Conservation (phyloP, 345 rosid species). For the Durio zibethinus region DNA sequence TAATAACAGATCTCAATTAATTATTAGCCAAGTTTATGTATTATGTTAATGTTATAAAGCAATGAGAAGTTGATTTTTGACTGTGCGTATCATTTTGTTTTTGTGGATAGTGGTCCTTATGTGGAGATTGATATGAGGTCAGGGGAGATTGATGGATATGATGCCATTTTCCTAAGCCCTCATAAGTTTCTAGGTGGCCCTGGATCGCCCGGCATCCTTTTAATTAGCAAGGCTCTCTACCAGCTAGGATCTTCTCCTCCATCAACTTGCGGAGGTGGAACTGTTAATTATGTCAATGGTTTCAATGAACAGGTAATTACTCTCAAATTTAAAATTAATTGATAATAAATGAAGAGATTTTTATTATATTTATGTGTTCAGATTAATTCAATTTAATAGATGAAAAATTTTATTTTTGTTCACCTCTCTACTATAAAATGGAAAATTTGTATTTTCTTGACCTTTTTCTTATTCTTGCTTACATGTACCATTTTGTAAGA, state of each 20-base stretch:
- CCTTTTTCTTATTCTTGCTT: too few species aligned
- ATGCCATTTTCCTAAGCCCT: slow-evolving; percentile 50
- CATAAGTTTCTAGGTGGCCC: slow-evolving; percentile 69
- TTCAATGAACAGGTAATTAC: slow-evolving; percentile 43
- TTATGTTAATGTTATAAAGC: neutral
- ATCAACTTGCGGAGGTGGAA: slow-evolving; percentile 66
- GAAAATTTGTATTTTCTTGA: too few species aligned
- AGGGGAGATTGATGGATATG: slow-evolving; percentile 50
- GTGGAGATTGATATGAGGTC: slow-evolving; percentile 54
- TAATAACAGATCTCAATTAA: too few species aligned
- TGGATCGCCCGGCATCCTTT: slow-evolving; percentile 53
- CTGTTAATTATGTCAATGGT: slow-evolving; percentile 54
- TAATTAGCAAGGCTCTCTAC: slow-evolving; percentile 48
- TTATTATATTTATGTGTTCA: too few species aligned
- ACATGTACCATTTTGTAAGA: neutral
- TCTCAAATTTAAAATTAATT: too few species aligned
- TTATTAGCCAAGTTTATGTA: too few species aligned
- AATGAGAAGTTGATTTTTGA: neutral
- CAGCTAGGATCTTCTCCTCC: slow-evolving; percentile 45
- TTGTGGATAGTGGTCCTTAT: slow-evolving; percentile 39
- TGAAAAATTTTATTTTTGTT: too few species aligned
- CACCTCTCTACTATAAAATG: too few species aligned
- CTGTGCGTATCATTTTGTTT: neutral
- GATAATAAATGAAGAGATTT: too few species aligned
- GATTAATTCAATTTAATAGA: too few species aligned